Evolutionary conservation across 306 rosid genomes (phyloP).

Genomic region (Gleditsia sinensis): DNA sequence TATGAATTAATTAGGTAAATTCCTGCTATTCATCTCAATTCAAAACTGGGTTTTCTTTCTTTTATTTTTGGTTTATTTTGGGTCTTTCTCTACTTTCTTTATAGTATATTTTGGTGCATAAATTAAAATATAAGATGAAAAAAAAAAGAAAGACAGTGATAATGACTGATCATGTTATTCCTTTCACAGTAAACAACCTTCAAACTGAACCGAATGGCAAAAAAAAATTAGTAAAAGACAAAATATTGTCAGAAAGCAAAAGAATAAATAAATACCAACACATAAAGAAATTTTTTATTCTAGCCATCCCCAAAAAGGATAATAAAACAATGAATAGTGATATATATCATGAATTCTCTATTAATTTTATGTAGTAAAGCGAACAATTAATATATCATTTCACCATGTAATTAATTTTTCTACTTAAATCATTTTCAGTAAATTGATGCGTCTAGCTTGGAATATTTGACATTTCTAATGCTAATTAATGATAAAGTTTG

Average conservation of each 20-base stretch:
- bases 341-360: not conserved
- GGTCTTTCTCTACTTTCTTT: conserved; percentile 5
- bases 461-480: not conserved
- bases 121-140: conserved; percentile 1
- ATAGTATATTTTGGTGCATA: not conserved
- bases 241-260: conserved; percentile 32
- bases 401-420: not conserved
- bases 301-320: not conserved
- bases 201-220: conserved; percentile 18
- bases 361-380: not conserved
- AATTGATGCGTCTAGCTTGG: not conserved
- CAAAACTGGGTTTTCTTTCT: not conserved
- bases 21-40: too few species aligned
- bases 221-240: conserved; percentile 19
- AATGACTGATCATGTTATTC: conserved; percentile 38
- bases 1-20: too few species aligned
- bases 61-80: not conserved
- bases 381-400: not conserved
- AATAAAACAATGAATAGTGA: not conserved
- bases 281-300: not conserved
- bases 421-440: not conserved
- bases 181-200: conserved; percentile 21
- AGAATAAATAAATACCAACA: not conserved
- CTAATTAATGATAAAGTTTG: too few species aligned
- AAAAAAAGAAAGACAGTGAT: not conserved